A percentile compares a stretch with the other conserved stretches of the same genome.
Conservation (phyloP, 371 early-diverging fungal genomes). For the Actinomucor elegans region DNA sequence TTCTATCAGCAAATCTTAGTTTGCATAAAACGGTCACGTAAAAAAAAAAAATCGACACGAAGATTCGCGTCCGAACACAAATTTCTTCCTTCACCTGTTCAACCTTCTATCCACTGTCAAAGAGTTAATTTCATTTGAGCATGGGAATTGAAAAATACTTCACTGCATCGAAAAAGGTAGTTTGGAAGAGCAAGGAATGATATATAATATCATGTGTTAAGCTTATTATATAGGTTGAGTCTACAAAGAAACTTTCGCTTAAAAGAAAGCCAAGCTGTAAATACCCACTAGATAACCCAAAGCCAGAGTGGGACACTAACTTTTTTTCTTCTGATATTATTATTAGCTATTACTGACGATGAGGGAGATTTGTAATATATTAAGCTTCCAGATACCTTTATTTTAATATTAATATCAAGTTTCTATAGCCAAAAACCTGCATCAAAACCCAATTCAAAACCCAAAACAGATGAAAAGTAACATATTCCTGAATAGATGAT, state of each 20-base stretch:
- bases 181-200: background rate
- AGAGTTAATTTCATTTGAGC: too few relatives aligned
- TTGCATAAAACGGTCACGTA: too few relatives aligned
- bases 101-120: too few relatives aligned
- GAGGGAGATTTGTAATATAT: background rate
- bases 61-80: too few relatives aligned
- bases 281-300: background rate
- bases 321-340: too few relatives aligned
- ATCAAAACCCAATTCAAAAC: background rate
- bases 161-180: background rate
- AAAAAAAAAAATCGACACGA: too few relatives aligned
- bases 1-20: too few relatives aligned
- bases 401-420: too few relatives aligned
- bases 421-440: background rate
- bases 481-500: background rate
- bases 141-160: conserved; percentile 16
- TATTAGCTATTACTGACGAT: too few relatives aligned
- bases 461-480: background rate
- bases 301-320: too few relatives aligned
- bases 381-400: background rate
- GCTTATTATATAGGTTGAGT: background rate
- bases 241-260: background rate
- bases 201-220: background rate
- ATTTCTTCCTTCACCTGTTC: too few relatives aligned
- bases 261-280: background rate